These are phyloP conservation scores for Trifolium subterraneum DNA, from an alignment of 306 rosid genomes.

Conservation along the genomic window DNA sequence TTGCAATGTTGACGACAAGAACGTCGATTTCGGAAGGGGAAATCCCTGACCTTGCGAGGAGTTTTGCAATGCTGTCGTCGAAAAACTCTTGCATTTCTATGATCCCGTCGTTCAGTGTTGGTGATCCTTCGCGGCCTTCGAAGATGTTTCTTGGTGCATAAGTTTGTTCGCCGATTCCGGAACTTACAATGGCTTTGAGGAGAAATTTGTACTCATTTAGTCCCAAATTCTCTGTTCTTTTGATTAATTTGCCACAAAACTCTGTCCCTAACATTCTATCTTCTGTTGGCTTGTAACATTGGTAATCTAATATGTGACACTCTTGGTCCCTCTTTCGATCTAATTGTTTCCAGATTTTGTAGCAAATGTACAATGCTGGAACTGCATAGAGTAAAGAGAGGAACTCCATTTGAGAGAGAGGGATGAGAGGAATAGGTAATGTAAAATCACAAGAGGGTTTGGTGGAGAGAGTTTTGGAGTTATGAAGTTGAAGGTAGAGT, in stretches of 20 bases:
- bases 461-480: neutral
- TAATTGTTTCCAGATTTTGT: slow-evolving; percentile 58
- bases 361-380: slow-evolving; percentile 49
- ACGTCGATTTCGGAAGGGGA: slow-evolving; percentile 69
- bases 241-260: slow-evolving; percentile 59
- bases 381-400: slow-evolving; percentile 45
- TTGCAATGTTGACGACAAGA: slow-evolving; percentile 79
- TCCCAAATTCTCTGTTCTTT: slow-evolving; percentile 57
- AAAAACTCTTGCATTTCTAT: slow-evolving; percentile 83
- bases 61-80: slow-evolving; percentile 59
- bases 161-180: slow-evolving; percentile 93
- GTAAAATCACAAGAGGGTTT: neutral
- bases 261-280: slow-evolving; percentile 66
- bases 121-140: slow-evolving; percentile 61
- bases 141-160: slow-evolving; percentile 77
- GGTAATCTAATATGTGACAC: slow-evolving; percentile 73
- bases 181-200: slow-evolving; percentile 83
- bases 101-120: slow-evolving; percentile 60
- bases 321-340: slow-evolving; percentile 55
- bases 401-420: slow-evolving; percentile 58
- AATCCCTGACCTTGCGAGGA: slow-evolving; percentile 53
- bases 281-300: slow-evolving; percentile 66
- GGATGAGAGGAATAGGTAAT: neutral
- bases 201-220: slow-evolving; percentile 73
- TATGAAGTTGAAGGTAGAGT: neutral